These are phyloP conservation scores for Leishmania tropica DNA, from an alignment of 208 protist species.

Conservation along the genomic window DNA sequence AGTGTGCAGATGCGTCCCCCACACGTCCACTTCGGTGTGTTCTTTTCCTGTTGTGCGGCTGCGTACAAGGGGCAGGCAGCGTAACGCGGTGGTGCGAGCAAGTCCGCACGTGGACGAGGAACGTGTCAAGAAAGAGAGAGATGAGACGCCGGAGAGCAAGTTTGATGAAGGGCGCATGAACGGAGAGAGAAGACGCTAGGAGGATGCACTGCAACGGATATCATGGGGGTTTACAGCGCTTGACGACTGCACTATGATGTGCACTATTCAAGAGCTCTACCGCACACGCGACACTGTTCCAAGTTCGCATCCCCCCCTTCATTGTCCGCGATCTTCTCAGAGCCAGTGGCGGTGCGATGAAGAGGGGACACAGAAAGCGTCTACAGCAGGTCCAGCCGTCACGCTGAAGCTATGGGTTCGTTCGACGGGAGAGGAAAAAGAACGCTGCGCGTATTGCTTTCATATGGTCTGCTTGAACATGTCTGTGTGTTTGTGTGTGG, in stretches of 20 bases:
- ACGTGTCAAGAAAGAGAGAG: neutral
- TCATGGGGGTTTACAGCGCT: neutral
- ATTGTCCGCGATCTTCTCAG: neutral
- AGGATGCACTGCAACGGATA: neutral
- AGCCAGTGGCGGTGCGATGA: neutral
- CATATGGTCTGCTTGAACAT: neutral
- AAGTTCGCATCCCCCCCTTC: neutral
- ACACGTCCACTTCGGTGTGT: neutral
- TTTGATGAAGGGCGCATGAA: neutral
- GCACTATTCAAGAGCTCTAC: neutral
- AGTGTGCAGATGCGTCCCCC: neutral
- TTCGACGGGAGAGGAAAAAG: neutral
- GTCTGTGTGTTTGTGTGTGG: neutral
- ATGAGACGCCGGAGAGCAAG: neutral
- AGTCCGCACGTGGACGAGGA: too few relatives aligned
- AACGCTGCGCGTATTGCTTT: neutral
- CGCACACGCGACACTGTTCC: neutral
- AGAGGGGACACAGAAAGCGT: neutral
- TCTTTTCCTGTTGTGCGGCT: neutral
- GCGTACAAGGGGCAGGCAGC: neutral
- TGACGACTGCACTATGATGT: neutral
- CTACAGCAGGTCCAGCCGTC: neutral
- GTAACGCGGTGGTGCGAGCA: neutral
- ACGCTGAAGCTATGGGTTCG: neutral
- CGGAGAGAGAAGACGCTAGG: neutral